Evolutionary conservation across 139 green algal genomes (phyloP).

Genomic region (Deuterostichococcus epilithicus): DNA sequence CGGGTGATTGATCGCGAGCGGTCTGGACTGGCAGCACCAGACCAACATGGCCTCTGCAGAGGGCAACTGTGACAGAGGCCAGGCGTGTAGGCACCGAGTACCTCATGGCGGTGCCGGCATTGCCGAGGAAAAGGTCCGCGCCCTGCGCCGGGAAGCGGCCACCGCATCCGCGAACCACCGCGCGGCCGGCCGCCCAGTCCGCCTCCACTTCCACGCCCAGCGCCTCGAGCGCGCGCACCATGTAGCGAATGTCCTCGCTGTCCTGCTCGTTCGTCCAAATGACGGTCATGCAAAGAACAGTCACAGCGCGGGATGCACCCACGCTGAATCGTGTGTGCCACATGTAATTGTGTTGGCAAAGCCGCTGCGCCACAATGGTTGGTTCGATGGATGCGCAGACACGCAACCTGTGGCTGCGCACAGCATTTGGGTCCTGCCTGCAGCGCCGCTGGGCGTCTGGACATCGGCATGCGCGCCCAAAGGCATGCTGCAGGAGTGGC

Average conservation of each 20-base stretch:
- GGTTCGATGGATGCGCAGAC: too few species aligned
- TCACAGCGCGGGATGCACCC: neutral
- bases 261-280: conserved; percentile 48
- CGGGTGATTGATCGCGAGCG: too few species aligned
- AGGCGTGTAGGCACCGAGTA: neutral
- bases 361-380: too few species aligned
- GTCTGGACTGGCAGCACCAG: neutral
- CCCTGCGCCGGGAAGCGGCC: conserved; percentile 70
- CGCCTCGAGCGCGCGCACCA: conserved; percentile 82
- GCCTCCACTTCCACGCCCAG: conserved; percentile 86
- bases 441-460: too few species aligned
- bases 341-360: too few species aligned
- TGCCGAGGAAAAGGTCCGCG: conserved; percentile 92
- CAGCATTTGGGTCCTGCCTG: too few species aligned
- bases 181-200: conserved; percentile 62
- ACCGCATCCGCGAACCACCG: conserved; percentile 79
- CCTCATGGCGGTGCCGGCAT: conserved; percentile 97
- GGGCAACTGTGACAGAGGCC: neutral
- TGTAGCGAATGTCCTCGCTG: conserved; percentile 95
- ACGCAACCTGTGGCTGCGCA: too few species aligned
- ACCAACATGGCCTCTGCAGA: neutral
- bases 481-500: too few species aligned
- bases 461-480: too few species aligned
- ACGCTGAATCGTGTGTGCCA: too few species aligned
- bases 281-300: neutral